phyloP scores from a whole-genome alignment of 805 yeast genomes.

The Hyphopichia homilentoma region DNA sequence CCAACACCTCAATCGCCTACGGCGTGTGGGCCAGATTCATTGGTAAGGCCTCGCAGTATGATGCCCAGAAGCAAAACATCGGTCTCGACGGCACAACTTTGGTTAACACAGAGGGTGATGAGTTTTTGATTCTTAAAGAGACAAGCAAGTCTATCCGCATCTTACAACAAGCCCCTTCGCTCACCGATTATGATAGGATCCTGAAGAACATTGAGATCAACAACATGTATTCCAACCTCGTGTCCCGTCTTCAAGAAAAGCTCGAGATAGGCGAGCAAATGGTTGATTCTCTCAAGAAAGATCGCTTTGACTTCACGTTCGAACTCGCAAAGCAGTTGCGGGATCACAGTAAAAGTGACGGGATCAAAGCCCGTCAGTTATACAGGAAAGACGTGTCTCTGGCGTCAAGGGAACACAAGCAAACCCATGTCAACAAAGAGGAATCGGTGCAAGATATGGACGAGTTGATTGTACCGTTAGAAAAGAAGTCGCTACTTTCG shows the following conservation, averaged over 20 bases:
- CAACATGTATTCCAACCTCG: conserved; percentile 19
- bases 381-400: neutral
- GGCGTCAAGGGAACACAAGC: neutral
- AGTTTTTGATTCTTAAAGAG: conserved; percentile 36
- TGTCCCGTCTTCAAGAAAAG: conserved; percentile 23
- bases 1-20: conserved; percentile 25
- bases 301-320: conserved; percentile 2
- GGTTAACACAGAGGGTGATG: conserved; percentile 35
- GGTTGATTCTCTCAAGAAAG: conserved; percentile 8
- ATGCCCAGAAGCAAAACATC: conserved; percentile 13
- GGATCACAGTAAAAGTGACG: neutral
- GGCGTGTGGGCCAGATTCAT: conserved; percentile 35
- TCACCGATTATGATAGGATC: conserved; percentile 12
- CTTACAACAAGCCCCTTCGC: conserved; percentile 15
- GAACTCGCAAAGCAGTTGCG: neutral
- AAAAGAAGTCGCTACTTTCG: conserved; percentile 3
- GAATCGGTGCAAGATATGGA: conserved; percentile 1
- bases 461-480: conserved; percentile 1
- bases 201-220: conserved; percentile 16
- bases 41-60: conserved; percentile 34
- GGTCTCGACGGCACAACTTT: conserved; percentile 18
- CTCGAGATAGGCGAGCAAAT: conserved; percentile 22
- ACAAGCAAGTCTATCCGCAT: conserved; percentile 21
- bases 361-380: conserved; percentile 1
- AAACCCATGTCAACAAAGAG: conserved; percentile 1